Evolutionary conservation across 305 asterid genomes (phyloP).

Genomic region (Solanum hybrid): DNA sequence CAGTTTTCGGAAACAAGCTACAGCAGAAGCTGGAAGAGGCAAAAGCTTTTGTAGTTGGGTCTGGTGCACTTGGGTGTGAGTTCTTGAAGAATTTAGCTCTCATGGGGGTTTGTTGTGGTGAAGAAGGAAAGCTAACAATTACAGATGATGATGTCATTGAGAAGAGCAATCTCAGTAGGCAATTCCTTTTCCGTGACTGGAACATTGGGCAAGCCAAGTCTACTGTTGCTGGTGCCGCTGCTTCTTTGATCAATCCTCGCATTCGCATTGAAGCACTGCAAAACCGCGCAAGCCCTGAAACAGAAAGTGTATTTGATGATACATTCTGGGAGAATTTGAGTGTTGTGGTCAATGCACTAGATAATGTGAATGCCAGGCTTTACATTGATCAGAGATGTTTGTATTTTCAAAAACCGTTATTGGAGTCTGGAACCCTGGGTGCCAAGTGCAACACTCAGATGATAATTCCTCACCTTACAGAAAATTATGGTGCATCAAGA

Average conservation of each 20-base stretch:
- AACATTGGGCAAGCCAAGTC: conserved; percentile 40
- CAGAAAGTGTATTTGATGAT: conserved; percentile 32
- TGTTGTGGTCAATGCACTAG: conserved; percentile 34
- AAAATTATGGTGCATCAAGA: conserved; percentile 40
- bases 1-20: conserved; percentile 31
- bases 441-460: conserved; percentile 38
- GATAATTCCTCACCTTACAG: conserved; percentile 33
- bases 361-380: conserved; percentile 35
- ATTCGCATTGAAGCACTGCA: conserved; percentile 32
- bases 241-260: conserved; percentile 28
- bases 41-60: conserved; percentile 28
- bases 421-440: conserved; percentile 38
- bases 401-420: conserved; percentile 33
- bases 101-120: conserved; percentile 38
- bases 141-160: conserved; percentile 43
- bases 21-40: conserved; percentile 37
- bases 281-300: conserved; percentile 35
- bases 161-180: conserved; percentile 36
- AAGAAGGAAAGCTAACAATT: conserved; percentile 27
- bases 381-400: conserved; percentile 35
- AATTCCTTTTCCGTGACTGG: conserved; percentile 37
- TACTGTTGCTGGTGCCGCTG: conserved; percentile 35
- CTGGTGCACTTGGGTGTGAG: conserved; percentile 41
- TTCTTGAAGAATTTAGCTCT: conserved; percentile 36
- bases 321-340: conserved; percentile 30